Base-by-base conservation (phyloP, 805 yeast species). In the Saturnispora dispora region DNA sequence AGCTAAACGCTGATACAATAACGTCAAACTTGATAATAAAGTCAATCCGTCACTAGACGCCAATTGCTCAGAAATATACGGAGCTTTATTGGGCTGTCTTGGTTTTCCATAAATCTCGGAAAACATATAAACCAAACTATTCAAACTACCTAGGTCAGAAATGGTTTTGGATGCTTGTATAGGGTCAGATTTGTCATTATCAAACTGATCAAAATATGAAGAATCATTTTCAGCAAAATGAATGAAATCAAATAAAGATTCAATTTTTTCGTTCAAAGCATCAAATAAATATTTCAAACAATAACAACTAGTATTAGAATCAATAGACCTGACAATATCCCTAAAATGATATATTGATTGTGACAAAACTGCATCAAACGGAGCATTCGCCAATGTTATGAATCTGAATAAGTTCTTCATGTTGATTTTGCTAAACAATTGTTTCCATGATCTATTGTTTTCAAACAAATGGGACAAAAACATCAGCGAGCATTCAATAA, bases 331-430 rank as follows among this genome's bases (percentile, higher is more conserved):
- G 42, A 83, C 67, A 1, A 81, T 74, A 23, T 79, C 80, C 32
- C 78, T 69, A 30, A 80, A 63, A 20, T 81, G 77, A 39, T 73
- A 69, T 55, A 80, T 64, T 0, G 82, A 77, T 53, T 74, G 75
- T 1, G 88, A 79, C 35, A 73, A 67, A 5, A 76, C 71, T 57
- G 74, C 81, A 58, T 85, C 89, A 61, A 72, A 83, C 0, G 91
- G 84, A 2, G 78, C 75, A 50, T 79, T 75, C 8, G 72, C 66
- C 50, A 81, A 59, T 2, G 75, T 70, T 7, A 83, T 61, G 36
- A 78, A 71, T 2, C 71, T 64, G 15, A 81, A 55, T 72, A 85
- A 76, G 13, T 71, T 69, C 10, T 71, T 67, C 53, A 72, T 68
- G 0, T 67, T 58, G 8, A 79, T 60, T 18, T 61, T 60, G n/a